Conservation (phyloP, 768 basidiomycete genomes). For the Hirschioporus abietinus region DNA sequence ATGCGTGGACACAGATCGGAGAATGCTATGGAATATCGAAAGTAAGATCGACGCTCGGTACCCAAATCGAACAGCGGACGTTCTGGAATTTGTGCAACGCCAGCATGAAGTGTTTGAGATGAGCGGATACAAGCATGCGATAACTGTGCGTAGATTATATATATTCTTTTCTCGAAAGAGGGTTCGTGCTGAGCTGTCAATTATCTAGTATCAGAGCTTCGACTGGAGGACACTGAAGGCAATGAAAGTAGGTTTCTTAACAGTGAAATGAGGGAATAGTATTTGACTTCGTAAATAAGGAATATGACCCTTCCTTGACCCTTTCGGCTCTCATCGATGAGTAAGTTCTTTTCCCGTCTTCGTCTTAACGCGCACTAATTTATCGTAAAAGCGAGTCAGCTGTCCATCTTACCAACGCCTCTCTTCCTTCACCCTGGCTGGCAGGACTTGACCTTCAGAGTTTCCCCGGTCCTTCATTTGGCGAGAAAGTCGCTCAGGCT, state of each 20-base stretch:
- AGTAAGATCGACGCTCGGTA: constrained; percentile 62
- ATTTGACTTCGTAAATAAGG: constrained; percentile 24
- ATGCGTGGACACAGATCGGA: constrained; percentile 62
- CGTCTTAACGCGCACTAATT: background rate
- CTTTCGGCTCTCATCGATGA: constrained; percentile 64
- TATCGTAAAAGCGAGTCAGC: constrained; percentile 31
- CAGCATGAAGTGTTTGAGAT: constrained; percentile 54
- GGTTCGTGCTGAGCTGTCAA: background rate
- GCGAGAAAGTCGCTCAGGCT: constrained; percentile 60
- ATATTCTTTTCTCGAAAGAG: background rate
- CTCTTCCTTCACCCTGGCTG: constrained; percentile 50
- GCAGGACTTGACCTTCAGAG: constrained; percentile 56
- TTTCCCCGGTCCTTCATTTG: constrained; percentile 59
- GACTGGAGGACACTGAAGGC: constrained; percentile 72
- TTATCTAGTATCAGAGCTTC: constrained; percentile 67
- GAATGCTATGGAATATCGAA: constrained; percentile 72
- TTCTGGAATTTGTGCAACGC: constrained; percentile 54
- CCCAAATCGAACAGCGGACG: constrained; percentile 45
- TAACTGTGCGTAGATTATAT: constrained; percentile 44
- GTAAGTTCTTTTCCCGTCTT: constrained; percentile 31
- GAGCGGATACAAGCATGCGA: constrained; percentile 57
- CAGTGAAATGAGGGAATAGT: background rate
- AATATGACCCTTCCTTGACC: constrained; percentile 48
- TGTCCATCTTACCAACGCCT: constrained; percentile 34
- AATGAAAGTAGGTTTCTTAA: constrained; percentile 51